Percentiles rank a stretch among this genome's conserved stretches.
phyloP scores from a whole-genome alignment of 345 rosid species.

The Linum lewisii region DNA sequence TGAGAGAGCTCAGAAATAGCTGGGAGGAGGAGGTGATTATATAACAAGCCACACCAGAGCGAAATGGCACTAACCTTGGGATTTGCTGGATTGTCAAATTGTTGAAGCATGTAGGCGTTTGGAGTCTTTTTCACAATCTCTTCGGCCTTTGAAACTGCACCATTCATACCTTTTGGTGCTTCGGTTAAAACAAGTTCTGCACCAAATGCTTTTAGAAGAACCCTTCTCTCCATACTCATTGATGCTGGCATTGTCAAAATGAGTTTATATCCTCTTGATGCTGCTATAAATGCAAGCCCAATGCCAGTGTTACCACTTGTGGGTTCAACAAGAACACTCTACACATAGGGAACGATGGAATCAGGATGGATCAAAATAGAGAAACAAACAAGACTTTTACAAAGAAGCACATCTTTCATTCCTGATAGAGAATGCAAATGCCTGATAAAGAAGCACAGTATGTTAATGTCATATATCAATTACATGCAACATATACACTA shows the following conservation, averaged over 20 bases:
- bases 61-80: constrained; percentile 18
- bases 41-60: constrained; percentile 10
- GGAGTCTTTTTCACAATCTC: constrained; percentile 27
- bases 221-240: constrained; percentile 29
- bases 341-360: background rate
- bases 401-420: background rate
- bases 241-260: constrained; percentile 30
- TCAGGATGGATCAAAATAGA: constrained; percentile 6
- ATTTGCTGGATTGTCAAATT: constrained; percentile 29
- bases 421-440: background rate
- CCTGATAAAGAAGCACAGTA: no score
- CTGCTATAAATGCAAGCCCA: constrained; percentile 29
- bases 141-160: constrained; percentile 29
- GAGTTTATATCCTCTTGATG: constrained; percentile 27
- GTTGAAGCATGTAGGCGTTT: constrained; percentile 25
- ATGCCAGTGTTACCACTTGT: constrained; percentile 33
- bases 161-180: constrained; percentile 26
- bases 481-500: no score
- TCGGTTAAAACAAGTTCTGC: constrained; percentile 27
- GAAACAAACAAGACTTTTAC: background rate
- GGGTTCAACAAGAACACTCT: constrained; percentile 27
- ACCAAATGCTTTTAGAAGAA: constrained; percentile 27
- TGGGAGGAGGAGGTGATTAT: background rate
- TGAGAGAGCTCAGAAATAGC: no score
- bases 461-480: no score